A percentile compares a stretch with the other conserved stretches of the same genome.
Conservation (phyloP, 2,329 filamentous ascomycete species). For the Remersonia thermophila region DNA sequence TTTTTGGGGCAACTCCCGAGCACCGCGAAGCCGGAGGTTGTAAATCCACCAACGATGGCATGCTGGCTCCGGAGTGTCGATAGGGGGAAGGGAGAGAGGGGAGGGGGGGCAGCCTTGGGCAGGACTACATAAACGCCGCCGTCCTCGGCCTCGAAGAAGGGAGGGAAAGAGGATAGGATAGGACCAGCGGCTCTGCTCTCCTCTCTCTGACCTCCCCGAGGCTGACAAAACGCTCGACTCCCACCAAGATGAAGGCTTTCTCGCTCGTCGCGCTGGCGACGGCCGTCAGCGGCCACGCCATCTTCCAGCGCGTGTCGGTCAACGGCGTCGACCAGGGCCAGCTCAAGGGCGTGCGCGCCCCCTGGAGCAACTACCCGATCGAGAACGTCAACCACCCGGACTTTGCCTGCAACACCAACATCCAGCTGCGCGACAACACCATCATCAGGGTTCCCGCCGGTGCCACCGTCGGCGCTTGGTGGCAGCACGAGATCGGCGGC, state of each 20-base stretch:
- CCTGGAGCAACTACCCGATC: slow-evolving; percentile 33
- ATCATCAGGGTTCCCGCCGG: slow-evolving; percentile 22
- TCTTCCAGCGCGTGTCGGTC: slow-evolving; percentile 30
- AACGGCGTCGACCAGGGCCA: slow-evolving; percentile 37
- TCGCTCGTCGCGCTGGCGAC: slow-evolving; percentile 14
- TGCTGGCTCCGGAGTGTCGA: neutral
- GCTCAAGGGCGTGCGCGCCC: slow-evolving; percentile 36
- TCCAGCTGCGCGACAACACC: slow-evolving; percentile 16
- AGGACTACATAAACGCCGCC: too few relatives aligned
- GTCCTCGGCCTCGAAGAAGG: neutral
- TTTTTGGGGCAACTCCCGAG: slow-evolving; percentile 5
- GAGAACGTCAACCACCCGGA: slow-evolving; percentile 15
- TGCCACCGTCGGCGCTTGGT: slow-evolving; percentile 29
- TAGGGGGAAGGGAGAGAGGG: too few relatives aligned
- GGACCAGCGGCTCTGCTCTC: neutral
- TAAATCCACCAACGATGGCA: neutral
- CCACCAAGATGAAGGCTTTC: slow-evolving; percentile 15
- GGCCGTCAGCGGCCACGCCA: slow-evolving; percentile 15
- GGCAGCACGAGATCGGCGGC: slow-evolving; percentile 33
- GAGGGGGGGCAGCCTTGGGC: too few relatives aligned
- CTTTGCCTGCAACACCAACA: slow-evolving; percentile 18
- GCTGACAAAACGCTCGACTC: neutral
- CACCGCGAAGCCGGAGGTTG: slow-evolving; percentile 1
- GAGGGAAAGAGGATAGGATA: too few relatives aligned
- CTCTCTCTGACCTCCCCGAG: neutral